A percentile compares a stretch with the other conserved stretches of the same genome.
Evolutionary conservation across 2,329 filamentous ascomycete genomes (phyloP).

Genomic region (Aspergillus amoenus): DNA sequence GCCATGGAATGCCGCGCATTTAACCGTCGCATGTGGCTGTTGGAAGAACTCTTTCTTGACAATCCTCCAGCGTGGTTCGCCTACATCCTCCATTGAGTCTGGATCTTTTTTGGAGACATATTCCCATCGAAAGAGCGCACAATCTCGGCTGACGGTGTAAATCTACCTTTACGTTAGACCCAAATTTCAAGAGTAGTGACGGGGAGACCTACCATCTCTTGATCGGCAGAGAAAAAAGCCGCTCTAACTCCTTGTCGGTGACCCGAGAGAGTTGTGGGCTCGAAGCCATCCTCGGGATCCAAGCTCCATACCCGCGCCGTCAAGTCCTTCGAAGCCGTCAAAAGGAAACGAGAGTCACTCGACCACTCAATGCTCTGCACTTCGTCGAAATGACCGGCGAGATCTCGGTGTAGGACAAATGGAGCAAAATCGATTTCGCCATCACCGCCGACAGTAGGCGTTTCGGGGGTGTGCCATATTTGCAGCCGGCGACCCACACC

Average conservation of each 20-base stretch:
- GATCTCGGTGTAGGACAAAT: slow-evolving; percentile 83
- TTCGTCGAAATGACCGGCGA: slow-evolving; percentile 84
- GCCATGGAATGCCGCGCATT: slow-evolving; percentile 87
- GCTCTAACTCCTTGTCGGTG: slow-evolving; percentile 87
- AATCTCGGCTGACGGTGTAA: slow-evolving; percentile 95
- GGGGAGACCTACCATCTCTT: slow-evolving; percentile 65
- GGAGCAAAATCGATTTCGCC: slow-evolving; percentile 93
- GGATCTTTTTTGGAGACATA: slow-evolving; percentile 67
- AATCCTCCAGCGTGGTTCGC: slow-evolving; percentile 83
- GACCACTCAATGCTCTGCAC: slow-evolving; percentile 93
- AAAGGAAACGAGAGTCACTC: slow-evolving; percentile 89
- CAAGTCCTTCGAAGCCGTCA: slow-evolving; percentile 87
- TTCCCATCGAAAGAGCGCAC: slow-evolving; percentile 92
- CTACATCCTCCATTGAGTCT: slow-evolving; percentile 60
- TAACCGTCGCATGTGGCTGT: slow-evolving; percentile 82
- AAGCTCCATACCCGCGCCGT: slow-evolving; percentile 95
- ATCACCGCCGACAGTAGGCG: slow-evolving; percentile 73
- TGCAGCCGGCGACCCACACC: slow-evolving; percentile 84
- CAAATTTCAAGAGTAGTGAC: background rate
- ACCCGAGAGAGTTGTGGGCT: slow-evolving; percentile 83
- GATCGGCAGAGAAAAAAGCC: slow-evolving; percentile 95
- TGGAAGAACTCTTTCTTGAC: slow-evolving; percentile 90
- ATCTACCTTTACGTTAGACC: slow-evolving; percentile 51
- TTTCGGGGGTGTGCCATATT: slow-evolving; percentile 93
- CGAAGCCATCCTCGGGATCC: slow-evolving; percentile 80